Evolutionary conservation across 306 rosid genomes (phyloP).

Genomic region (Cicer arietinum): DNA sequence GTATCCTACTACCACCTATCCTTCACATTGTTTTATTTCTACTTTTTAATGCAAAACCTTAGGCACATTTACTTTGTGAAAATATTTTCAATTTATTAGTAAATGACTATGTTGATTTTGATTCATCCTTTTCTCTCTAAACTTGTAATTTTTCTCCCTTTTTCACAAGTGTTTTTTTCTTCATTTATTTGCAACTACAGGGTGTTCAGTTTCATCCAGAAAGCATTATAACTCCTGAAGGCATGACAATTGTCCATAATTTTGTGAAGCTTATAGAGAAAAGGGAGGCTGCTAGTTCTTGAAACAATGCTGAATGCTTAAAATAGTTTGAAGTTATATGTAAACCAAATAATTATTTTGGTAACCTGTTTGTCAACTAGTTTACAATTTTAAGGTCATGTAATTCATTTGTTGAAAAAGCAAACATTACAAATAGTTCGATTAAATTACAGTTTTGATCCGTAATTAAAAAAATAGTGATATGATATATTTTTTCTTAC

Average conservation of each 20-base stretch:
- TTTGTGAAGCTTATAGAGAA: conserved; percentile 74
- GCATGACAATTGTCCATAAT: conserved; percentile 69
- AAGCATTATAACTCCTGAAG: conserved; percentile 86
- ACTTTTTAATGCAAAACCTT: background rate
- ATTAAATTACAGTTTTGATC: no score
- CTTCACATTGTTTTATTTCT: background rate
- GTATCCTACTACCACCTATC: background rate
- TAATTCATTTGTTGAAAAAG: no score
- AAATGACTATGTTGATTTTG: background rate
- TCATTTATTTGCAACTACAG: conserved; percentile 54
- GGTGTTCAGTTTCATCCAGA: conserved; percentile 99
- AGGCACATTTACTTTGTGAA: background rate
- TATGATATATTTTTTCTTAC: no score
- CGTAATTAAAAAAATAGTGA: no score
- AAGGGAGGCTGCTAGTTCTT: conserved; percentile 50
- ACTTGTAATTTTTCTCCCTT: conserved; percentile 4
- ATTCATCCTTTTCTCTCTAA: conserved; percentile 14
- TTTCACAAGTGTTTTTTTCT: background rate
- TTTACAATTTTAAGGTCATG: background rate
- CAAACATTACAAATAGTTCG: no score
- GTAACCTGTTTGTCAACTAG: background rate
- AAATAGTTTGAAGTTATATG: background rate
- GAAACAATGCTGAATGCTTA: conserved; percentile 22
- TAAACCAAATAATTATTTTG: background rate
- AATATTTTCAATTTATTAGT: background rate